Evolutionary conservation across 108 stramenopile species (phyloP).

Genomic region (Mediolabrus comicus): DNA sequence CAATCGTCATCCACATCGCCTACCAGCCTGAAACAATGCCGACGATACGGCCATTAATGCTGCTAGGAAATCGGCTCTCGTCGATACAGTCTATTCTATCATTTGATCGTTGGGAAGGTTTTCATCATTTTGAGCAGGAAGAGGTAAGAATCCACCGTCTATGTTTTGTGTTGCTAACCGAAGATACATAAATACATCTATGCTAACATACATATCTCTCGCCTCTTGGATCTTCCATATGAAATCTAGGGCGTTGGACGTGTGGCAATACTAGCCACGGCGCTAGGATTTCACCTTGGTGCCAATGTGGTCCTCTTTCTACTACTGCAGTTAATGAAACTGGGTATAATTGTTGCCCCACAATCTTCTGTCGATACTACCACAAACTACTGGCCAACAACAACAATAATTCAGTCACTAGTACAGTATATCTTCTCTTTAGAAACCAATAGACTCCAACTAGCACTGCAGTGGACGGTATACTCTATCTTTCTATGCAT

Average conservation of each 20-base stretch:
- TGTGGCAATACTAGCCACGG: constrained; percentile 44
- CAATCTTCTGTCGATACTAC: constrained; percentile 5
- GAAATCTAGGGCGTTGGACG: constrained; percentile 41
- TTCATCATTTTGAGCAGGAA: constrained; percentile 52
- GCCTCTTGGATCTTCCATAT: neutral
- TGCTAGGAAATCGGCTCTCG: constrained; percentile 9
- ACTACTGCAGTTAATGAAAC: constrained; percentile 7
- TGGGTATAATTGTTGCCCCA: neutral
- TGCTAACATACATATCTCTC: neutral
- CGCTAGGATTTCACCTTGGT: constrained; percentile 53
- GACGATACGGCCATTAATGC: constrained; percentile 3
- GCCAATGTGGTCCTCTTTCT: constrained; percentile 36
- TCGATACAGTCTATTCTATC: constrained; percentile 57
- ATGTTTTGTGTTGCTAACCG: neutral
- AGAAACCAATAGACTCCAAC: constrained; percentile 10
- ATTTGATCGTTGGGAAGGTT: constrained; percentile 62
- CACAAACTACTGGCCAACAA: constrained; percentile 6
- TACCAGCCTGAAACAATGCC: neutral
- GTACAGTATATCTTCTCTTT: neutral
- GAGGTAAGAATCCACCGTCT: constrained; percentile 2
- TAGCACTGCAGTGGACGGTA: constrained; percentile 69
- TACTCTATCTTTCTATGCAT: constrained; percentile 61
- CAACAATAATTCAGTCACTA: neutral
- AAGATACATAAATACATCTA: neutral
- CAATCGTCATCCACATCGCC: neutral